Evolutionary conservation across 768 basidiomycete genomes (phyloP).

Genomic region (Trametopsis cervina): DNA sequence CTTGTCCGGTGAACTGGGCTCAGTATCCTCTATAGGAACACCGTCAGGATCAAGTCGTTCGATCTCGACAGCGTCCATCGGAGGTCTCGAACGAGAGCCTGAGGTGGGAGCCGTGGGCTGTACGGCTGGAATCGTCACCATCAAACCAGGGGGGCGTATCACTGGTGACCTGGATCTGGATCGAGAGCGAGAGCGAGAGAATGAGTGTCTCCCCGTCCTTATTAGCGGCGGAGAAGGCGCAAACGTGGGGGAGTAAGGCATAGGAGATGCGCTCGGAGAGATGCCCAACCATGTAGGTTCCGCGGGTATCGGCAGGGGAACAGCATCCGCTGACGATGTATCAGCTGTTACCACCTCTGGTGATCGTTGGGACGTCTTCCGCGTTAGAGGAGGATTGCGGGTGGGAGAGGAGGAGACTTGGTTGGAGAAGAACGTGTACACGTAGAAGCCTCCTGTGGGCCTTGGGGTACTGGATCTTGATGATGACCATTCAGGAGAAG

Average conservation of each 20-base stretch:
- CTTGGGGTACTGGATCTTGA: neutral
- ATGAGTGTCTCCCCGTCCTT: too few species aligned
- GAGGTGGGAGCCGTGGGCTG: neutral
- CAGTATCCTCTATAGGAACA: constrained; percentile 23
- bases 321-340: neutral
- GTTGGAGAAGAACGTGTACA: constrained; percentile 33
- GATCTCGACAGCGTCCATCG: neutral
- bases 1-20: constrained; percentile 41
- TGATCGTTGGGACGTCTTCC: neutral
- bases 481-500: neutral
- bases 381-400: neutral
- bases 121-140: neutral
- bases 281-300: neutral
- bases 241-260: constrained; percentile 2
- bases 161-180: neutral
- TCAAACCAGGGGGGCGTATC: neutral
- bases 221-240: neutral
- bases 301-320: neutral
- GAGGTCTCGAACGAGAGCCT: neutral
- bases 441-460: constrained; percentile 17
- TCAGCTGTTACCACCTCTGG: neutral
- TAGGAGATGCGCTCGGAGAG: constrained; percentile 1
- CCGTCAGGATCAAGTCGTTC: constrained; percentile 37
- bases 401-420: constrained; percentile 16
- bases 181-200: neutral